phyloP scores from a whole-genome alignment of 495 filamentous ascomycete species.

The Aspergillus biplanus region DNA sequence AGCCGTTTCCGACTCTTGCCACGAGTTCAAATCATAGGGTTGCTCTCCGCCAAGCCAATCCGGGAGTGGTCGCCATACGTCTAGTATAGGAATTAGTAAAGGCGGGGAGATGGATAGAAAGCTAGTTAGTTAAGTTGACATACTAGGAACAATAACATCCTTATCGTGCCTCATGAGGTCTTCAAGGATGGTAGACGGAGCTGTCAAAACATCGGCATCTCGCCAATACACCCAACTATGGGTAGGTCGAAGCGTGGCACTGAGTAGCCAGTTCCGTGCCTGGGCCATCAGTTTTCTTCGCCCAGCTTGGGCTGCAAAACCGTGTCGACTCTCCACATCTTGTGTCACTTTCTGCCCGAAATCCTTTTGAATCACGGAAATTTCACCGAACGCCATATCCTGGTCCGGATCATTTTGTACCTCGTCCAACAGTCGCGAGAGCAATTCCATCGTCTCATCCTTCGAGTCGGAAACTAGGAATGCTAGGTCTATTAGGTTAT shows the following conservation, averaged over 20 bases:
- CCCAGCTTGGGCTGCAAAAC: conserved; percentile 94
- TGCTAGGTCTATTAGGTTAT: conserved; percentile 92
- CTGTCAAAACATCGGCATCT: conserved; percentile 97
- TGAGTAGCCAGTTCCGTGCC: conserved; percentile 95
- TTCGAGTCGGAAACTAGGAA: conserved; percentile 98
- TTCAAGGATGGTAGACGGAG: conserved; percentile 93
- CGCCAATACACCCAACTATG: conserved; percentile 99
- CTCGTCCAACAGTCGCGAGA: conserved; percentile 72
- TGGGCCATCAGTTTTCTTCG: conserved; percentile 97
- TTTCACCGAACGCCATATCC: conserved; percentile 87
- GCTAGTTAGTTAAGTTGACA: conserved; percentile 41
- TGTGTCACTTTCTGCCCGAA: conserved; percentile 98
- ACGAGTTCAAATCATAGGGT: conserved; percentile 98
- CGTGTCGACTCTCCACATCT: conserved; percentile 96
- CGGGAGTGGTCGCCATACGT: conserved; percentile 97
- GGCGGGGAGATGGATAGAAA: not conserved
- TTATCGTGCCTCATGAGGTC: conserved; percentile 99
- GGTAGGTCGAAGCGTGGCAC: conserved; percentile 88
- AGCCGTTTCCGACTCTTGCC: conserved; percentile 98
- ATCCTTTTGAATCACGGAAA: conserved; percentile 97
- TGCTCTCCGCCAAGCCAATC: conserved; percentile 99
- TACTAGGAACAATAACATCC: conserved; percentile 98
- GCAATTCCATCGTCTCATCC: conserved; percentile 79
- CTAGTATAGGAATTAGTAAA: conserved; percentile 46
- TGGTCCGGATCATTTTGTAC: conserved; percentile 81